phyloP scores from a whole-genome alignment of 2,329 filamentous ascomycete genomes.

The Rutstroemia sp. region DNA sequence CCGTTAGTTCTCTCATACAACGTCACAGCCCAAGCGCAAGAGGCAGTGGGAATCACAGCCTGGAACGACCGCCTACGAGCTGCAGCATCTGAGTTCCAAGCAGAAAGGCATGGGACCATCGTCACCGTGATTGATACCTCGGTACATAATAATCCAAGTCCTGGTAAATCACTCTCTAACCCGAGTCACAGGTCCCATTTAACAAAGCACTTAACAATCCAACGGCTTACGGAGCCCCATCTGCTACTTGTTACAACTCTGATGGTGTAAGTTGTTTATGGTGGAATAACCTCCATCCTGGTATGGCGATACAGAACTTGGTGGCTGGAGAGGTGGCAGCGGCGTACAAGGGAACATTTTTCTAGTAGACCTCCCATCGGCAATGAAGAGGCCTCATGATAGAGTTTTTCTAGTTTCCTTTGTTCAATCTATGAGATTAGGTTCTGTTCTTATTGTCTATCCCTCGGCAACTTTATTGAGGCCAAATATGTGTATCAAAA shows the following conservation, averaged over 20 bases:
- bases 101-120: not conserved
- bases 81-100: not conserved
- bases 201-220: constrained; percentile 8
- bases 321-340: constrained; percentile 5
- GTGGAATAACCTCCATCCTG: constrained; percentile 13
- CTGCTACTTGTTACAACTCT: constrained; percentile 7
- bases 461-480: too few species aligned
- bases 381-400: too few species aligned
- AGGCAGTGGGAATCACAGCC: not conserved
- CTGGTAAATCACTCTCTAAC: too few species aligned
- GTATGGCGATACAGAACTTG: constrained; percentile 10
- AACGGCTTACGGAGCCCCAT: constrained; percentile 5
- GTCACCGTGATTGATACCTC: constrained; percentile 7
- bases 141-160: not conserved
- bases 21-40: not conserved
- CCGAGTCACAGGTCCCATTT: not conserved
- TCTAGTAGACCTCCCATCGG: not conserved
- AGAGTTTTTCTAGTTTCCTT: too few species aligned
- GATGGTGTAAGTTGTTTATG: constrained; percentile 13
- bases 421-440: too few species aligned
- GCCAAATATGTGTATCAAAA: too few species aligned
- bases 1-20: not conserved
- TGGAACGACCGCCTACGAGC: not conserved
- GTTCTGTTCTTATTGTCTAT: too few species aligned
- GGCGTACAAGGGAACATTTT: not conserved